Evolutionary conservation across 78 protist genomes (phyloP).

Genomic region (Chrysochromulina parva): DNA sequence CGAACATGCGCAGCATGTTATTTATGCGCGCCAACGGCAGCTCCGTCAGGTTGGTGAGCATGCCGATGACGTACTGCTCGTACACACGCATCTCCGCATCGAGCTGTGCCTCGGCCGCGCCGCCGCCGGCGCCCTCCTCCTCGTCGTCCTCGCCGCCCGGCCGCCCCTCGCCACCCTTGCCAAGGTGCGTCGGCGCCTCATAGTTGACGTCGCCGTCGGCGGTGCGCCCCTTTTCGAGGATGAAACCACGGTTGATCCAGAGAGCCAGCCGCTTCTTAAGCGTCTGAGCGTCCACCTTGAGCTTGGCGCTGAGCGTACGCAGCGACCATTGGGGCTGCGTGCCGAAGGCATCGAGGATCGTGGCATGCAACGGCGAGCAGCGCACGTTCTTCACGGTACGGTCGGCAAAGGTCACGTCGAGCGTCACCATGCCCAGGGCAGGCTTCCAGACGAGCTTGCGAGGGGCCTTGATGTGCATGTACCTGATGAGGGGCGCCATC

Average conservation of each 20-base stretch:
- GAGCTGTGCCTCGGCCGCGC: constrained; percentile 29
- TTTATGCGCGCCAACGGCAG: constrained; percentile 50
- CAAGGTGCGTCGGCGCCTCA: too few species aligned
- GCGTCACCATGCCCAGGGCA: constrained; percentile 66
- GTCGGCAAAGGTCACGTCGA: constrained; percentile 55
- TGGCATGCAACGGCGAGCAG: constrained; percentile 70
- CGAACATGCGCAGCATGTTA: constrained; percentile 50
- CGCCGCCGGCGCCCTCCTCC: not conserved
- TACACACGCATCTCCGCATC: constrained; percentile 42
- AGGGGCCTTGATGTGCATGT: constrained; percentile 42
- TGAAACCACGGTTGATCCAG: constrained; percentile 62
- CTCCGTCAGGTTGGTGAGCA: constrained; percentile 64
- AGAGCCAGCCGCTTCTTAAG: constrained; percentile 44
- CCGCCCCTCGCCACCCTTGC: too few species aligned
- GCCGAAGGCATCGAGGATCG: constrained; percentile 50
- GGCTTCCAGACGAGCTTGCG: constrained; percentile 68
- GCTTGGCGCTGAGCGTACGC: not conserved
- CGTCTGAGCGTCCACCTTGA: constrained; percentile 19
- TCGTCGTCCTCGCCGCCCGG: not conserved
- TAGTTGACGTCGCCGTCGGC: too few species aligned
- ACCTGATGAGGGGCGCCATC: too few species aligned
- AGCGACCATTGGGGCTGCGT: not conserved
- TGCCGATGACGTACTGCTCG: constrained; percentile 55
- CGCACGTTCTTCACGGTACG: not conserved
- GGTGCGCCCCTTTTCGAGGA: constrained; percentile 17